Percentiles rank a stretch among this genome's conserved stretches.
Conservation (phyloP, 1,139 yeast genomes). For the Candida dubliniensis region DNA sequence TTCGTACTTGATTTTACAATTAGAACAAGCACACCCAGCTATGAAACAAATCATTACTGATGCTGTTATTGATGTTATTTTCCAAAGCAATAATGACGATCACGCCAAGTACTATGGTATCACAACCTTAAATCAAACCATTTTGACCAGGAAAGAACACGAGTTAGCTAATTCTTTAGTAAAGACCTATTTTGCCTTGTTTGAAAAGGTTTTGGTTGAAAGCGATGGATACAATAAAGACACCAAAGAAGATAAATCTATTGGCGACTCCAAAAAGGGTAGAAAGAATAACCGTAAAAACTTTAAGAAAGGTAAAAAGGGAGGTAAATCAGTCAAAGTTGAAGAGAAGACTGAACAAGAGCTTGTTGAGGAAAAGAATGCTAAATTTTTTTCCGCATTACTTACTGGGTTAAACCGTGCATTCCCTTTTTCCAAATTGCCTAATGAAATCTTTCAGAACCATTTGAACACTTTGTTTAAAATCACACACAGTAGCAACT, state of each 20-base stretch:
- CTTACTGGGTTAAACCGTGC: constrained; percentile 96
- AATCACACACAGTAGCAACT: constrained; percentile 92
- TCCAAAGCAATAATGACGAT: constrained; percentile 71
- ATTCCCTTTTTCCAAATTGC: constrained; percentile 84
- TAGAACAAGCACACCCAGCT: constrained; percentile 93
- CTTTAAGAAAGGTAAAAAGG: constrained; percentile 60
- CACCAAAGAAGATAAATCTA: constrained; percentile 38
- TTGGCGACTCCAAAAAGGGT: constrained; percentile 48
- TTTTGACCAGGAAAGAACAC: constrained; percentile 73
- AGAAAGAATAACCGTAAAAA: constrained; percentile 54
- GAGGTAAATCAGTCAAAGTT: constrained; percentile 74
- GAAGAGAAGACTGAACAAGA: constrained; percentile 68
- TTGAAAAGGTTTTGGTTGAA: constrained; percentile 77
- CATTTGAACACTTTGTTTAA: constrained; percentile 84
- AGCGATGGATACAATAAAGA: constrained; percentile 52
- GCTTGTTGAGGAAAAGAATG: constrained; percentile 76
- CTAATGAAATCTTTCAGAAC: constrained; percentile 66
- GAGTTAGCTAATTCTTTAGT: constrained; percentile 79
- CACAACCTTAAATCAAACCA: constrained; percentile 89
- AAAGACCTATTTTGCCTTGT: constrained; percentile 81
- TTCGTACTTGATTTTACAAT: constrained; percentile 73
- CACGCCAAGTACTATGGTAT: constrained; percentile 87
- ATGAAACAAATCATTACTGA: constrained; percentile 84
- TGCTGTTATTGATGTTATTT: constrained; percentile 75
- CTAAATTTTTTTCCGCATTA: constrained; percentile 85